Evolutionary conservation across 2,329 filamentous ascomycete genomes (phyloP), one percentile per base, ranked within the genome.

Genomic region (Sclerotinia spermophila): DNA sequence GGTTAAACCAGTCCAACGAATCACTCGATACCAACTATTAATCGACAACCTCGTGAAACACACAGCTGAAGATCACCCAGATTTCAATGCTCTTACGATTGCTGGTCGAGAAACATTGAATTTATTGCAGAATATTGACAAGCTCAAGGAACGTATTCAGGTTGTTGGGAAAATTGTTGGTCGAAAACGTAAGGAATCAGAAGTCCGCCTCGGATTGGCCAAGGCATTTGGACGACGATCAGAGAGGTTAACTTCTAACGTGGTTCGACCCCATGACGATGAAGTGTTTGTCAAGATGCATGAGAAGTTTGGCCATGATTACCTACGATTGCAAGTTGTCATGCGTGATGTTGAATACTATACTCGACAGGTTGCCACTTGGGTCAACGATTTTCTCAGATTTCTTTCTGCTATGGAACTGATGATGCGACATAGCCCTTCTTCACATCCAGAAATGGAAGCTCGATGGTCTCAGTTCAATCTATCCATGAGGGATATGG

Each of bases 391-490:
- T 74, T 94, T 97, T 76, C 86, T 94, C 64, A 90, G 92, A 72
- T 92, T 95, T 74, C 86, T 95, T 42, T 88, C 89, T 3, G 92
- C 92, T 1, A 92, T 97, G 79, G 93, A 97, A 80, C 86, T 92
- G 1, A 91, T 94, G 74, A 92, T 96, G 81, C 89, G 88, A 53
- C 90, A 96, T 80, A 89, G 87, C 56, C 90, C 90, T 19, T 92
- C 91, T 65, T 89, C 86, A 71, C 89, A 93, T 79, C 90, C 93
- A 0, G 94, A 98, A 79, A 84, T 96, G 55, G 94, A 97, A 81
- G 94, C 92, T 83, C 97, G 96, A 79, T 98, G 95, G 93, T 92
- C 94, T 65, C 92, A 91, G 73, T 96, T 97, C 81, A 95, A 94
- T 75, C 89, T 94, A 77, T 92, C 91, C 45, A 92, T 97, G 82